Base-by-base conservation (phyloP, 257 asterid genomes). In the Henckelia pumila region DNA sequence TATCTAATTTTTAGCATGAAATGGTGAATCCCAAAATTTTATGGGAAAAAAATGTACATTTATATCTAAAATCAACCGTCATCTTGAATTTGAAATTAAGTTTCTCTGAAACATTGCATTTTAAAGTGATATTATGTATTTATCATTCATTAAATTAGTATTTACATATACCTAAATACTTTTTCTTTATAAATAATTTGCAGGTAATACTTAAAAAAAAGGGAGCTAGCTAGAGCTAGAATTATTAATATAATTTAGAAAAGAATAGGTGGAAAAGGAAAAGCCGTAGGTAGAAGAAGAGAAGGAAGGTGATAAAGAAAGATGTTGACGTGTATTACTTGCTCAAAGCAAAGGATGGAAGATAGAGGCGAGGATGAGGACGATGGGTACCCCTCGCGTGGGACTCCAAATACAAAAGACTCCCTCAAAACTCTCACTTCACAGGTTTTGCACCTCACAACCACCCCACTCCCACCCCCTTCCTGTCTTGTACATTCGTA, bases 271-370 rank as follows among this genome's bases (percentile, higher is more conserved):
- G n/a, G 47, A 17, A 23, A 40, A 59, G 55, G 29, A 35, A 66
- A 50, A 61, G 65, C 25, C 21, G 63, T 37, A 8, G 14, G 32
- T 0, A 23, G 37, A 19, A 55, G 29, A 17, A 71, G 21, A 59
- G 68, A 5, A 47, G 52, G 20, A 22, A 22, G 37, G 25, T 0
- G 5, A 28, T 40, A 35, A 30, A 40, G 52, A 40, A 75, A 79
- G 84, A 94, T 94, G 99, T 75, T 91, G 98, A 94, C 99, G 81
- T 94, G 99, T 82, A 87, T 94, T 63, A 91, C 97, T 67, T 94
- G 99, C 84, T 86, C 97, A 61, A 91, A 91, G 84, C 99, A 90
- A 80, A 81, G 82, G 69, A 75, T 14, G 68, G 85, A 71, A 21
- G 98, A 86, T 26, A 93, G 77, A 10, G 91, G 73, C 7, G 95